Evolutionary conservation across 2,329 filamentous ascomycete species (phyloP).

Genomic region (Chalaropsis ovoidea): DNA sequence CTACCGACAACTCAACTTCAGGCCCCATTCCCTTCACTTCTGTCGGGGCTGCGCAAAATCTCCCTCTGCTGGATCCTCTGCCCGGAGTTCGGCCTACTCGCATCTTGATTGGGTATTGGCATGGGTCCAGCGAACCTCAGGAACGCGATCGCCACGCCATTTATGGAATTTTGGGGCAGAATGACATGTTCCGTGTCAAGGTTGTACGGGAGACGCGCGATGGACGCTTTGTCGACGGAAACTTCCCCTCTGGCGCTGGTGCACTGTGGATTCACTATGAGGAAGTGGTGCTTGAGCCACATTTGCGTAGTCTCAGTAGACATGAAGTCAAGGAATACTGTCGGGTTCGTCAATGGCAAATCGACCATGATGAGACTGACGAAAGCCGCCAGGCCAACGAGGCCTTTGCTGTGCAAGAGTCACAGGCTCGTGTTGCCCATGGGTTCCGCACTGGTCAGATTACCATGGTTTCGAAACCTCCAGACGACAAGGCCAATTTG

Average conservation of each 20-base stretch:
- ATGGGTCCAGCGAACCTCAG: conserved; percentile 41
- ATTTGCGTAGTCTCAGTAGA: conserved; percentile 42
- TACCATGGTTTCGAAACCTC: conserved; percentile 29
- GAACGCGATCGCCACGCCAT: conserved; percentile 49
- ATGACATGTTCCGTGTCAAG: conserved; percentile 57
- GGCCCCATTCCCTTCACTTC: conserved; percentile 23
- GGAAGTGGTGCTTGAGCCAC: conserved; percentile 49
- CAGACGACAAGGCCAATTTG: conserved; percentile 25
- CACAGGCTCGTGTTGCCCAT: conserved; percentile 37
- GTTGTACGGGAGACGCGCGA: conserved; percentile 51
- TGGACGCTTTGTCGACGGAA: conserved; percentile 47
- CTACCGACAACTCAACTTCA: background rate
- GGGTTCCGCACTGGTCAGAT: conserved; percentile 27
- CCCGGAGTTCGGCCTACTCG: conserved; percentile 46
- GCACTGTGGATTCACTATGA: conserved; percentile 55
- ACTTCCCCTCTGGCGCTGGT: conserved; percentile 51
- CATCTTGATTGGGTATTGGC: conserved; percentile 52
- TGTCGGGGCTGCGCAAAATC: conserved; percentile 20
- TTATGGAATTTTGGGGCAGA: conserved; percentile 51
- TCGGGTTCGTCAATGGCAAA: conserved; percentile 49
- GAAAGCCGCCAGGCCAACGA: conserved; percentile 44
- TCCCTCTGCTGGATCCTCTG: conserved; percentile 35
- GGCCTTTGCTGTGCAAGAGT: conserved; percentile 42
- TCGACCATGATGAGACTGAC: conserved; percentile 44
- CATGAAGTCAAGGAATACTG: conserved; percentile 55